Conservation (phyloP, 1,284 basidiomycete species). For the Peniophora sp. region DNA sequence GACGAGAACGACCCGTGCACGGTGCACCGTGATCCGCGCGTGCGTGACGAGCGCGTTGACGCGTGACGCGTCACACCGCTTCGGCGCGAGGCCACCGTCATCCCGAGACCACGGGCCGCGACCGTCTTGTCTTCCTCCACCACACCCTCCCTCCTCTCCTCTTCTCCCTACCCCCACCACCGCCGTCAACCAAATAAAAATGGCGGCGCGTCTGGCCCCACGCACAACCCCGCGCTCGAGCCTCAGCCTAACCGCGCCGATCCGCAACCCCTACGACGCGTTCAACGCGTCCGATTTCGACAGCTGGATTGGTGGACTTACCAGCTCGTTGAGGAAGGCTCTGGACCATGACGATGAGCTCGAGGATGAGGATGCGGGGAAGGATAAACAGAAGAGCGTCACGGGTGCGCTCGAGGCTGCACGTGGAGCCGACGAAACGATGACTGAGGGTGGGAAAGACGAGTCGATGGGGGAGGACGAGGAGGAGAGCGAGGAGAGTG, state of each 20-base stretch:
- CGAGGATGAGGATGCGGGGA: constrained; percentile 9
- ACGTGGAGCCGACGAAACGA: constrained; percentile 9
- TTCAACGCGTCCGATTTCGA: constrained; percentile 60
- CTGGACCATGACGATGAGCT: constrained; percentile 35
- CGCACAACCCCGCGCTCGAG: too few species aligned
- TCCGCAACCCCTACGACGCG: constrained; percentile 62
- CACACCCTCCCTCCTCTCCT: too few species aligned
- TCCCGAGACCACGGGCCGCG: too few species aligned
- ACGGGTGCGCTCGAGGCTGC: constrained; percentile 8
- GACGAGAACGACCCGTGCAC: too few species aligned
- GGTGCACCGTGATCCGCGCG: too few species aligned
- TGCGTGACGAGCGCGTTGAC: too few species aligned
- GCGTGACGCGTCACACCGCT: too few species aligned
- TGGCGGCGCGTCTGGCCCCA: too few species aligned
- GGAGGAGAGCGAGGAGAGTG: constrained; percentile 23
- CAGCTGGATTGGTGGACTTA: constrained; percentile 58
- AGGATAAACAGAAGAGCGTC: not conserved
- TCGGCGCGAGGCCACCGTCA: too few species aligned
- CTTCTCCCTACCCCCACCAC: too few species aligned
- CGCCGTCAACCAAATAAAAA: too few species aligned
- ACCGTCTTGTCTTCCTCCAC: too few species aligned
- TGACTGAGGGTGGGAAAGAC: not conserved
- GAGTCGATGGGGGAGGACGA: constrained; percentile 4
- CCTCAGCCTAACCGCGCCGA: constrained; percentile 23
- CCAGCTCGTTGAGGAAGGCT: constrained; percentile 42